These are phyloP conservation scores for Zygotorulaspora florentina DNA, from an alignment of 805 yeast genomes.

Conservation along the genomic window DNA sequence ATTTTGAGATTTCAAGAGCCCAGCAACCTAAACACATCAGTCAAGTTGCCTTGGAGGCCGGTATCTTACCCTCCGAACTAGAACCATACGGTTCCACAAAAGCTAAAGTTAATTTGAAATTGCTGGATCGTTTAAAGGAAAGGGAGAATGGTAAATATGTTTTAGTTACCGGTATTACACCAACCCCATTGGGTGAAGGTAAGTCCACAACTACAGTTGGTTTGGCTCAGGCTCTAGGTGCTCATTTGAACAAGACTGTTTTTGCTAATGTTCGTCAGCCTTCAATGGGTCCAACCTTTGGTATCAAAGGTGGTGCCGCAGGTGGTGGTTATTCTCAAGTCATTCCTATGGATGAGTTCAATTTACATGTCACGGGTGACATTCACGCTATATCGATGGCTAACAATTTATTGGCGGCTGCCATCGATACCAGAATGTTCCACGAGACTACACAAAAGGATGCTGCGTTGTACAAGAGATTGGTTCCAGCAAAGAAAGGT, in stretches of 20 bases:
- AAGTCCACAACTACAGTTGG: constrained; percentile 83
- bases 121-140: constrained; percentile 58
- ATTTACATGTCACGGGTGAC: constrained; percentile 83
- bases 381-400: constrained; percentile 83
- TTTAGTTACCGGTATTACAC: constrained; percentile 78
- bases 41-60: constrained; percentile 65
- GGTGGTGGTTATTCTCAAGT: constrained; percentile 89
- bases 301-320: constrained; percentile 88
- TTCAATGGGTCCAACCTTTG: constrained; percentile 85
- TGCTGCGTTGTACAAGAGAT: constrained; percentile 66
- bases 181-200: constrained; percentile 84
- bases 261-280: constrained; percentile 85
- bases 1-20: constrained; percentile 70
- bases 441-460: constrained; percentile 74
- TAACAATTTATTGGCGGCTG: constrained; percentile 76
- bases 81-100: constrained; percentile 74
- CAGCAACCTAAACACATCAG: constrained; percentile 69
- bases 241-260: constrained; percentile 63
- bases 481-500: constrained; percentile 74
- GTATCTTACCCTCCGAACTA: constrained; percentile 60
- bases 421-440: constrained; percentile 81
- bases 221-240: constrained; percentile 74
- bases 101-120: constrained; percentile 66
- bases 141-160: constrained; percentile 65
- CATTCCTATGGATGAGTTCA: constrained; percentile 85